phyloP scores from a whole-genome alignment of 305 asterid species.

The Fraxinus nigra region DNA sequence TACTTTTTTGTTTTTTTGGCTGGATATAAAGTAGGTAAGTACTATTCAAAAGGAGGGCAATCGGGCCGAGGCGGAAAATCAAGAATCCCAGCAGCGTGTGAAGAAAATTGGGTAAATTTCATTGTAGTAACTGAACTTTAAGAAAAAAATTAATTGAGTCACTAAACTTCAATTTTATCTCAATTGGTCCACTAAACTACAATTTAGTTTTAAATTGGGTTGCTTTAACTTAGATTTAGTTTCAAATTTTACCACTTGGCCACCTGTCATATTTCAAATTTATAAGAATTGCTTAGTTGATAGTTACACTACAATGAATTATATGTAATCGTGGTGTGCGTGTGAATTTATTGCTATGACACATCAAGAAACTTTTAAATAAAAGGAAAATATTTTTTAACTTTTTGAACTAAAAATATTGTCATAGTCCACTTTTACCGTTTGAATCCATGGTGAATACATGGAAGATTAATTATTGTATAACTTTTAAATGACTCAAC shows the following conservation, averaged over 20 bases:
- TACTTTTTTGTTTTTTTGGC: not conserved
- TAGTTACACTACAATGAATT: not conserved
- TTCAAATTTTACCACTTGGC: not conserved
- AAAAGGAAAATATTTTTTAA: not conserved
- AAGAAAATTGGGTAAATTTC: not conserved
- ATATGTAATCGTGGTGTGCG: not conserved
- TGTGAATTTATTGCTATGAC: not conserved
- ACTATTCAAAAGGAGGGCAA: not conserved
- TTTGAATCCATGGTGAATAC: not conserved
- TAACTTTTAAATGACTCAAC: not conserved
- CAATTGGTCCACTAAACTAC: not conserved
- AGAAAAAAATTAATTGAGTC: not conserved
- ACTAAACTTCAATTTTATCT: not conserved
- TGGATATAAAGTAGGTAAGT: not conserved
- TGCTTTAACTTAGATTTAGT: not conserved
- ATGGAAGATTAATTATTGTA: not conserved
- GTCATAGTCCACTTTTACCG: not conserved
- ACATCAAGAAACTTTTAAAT: not conserved
- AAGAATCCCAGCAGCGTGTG: not conserved
- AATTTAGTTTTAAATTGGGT: not conserved
- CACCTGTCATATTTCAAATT: not conserved
- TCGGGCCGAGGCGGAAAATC: not conserved
- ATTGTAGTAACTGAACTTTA: not conserved
- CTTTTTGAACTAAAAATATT: not conserved
- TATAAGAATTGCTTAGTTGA: not conserved